Percentiles rank a stretch among this genome's conserved stretches.
Conservation (phyloP, 345 rosid genomes). For the Citrus sinensis region DVS_A1.0 CM039167.1:14598501-14599000, state of each 20-base stretch:
- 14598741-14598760: conserved; percentile 80
- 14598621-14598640: not conserved
- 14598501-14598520: not conserved
- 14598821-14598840: conserved; percentile 83
- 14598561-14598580: not conserved
- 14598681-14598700: not conserved
- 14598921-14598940: conserved; percentile 9
- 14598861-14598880: not conserved
- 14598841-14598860: not conserved
- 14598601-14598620: not conserved
- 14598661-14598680: not conserved
- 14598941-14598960: conserved; percentile 2
- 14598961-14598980: conserved; percentile 60
- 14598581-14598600: not conserved
- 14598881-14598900: not conserved
- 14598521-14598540: not conserved
- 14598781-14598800: conserved; percentile 64
- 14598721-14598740: not conserved
- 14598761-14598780: conserved; percentile 69
- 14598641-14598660: not conserved
- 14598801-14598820: conserved; percentile 70
- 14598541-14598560: not conserved
- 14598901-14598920: not conserved
- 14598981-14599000: conserved; percentile 71
- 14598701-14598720: not conserved